A percentile compares a stretch with the other conserved stretches of the same genome.
Evolutionary conservation across 2,329 filamentous ascomycete species (phyloP).

Genomic region (Fusarium luffae): DNA sequence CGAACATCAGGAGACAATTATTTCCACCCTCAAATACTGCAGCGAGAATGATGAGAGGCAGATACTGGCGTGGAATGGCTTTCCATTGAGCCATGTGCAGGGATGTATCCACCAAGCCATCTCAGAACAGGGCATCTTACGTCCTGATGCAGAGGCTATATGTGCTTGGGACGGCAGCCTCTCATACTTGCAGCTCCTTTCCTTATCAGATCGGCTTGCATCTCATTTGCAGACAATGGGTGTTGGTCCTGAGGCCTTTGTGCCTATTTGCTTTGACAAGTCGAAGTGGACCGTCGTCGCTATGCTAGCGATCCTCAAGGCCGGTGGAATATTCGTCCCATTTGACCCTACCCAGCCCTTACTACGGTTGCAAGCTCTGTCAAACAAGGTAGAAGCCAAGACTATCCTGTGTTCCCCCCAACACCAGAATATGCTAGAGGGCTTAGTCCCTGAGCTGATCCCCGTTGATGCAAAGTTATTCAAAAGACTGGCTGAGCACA

Average conservation of each 20-base stretch:
- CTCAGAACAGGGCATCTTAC: conserved; percentile 49
- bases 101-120: conserved; percentile 58
- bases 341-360: conserved; percentile 40
- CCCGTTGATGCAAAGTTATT: conserved; percentile 33
- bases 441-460: conserved; percentile 29
- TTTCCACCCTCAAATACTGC: conserved; percentile 60
- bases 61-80: conserved; percentile 50
- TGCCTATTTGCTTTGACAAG: conserved; percentile 47
- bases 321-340: conserved; percentile 42
- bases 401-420: conserved; percentile 39
- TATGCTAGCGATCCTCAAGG: conserved; percentile 45
- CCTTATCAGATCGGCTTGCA: conserved; percentile 53
- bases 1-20: conserved; percentile 50
- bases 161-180: conserved; percentile 58
- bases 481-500: neutral
- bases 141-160: conserved; percentile 52
- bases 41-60: conserved; percentile 63
- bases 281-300: conserved; percentile 46
- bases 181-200: conserved; percentile 55
- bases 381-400: conserved; percentile 30
- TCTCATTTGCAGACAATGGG: conserved; percentile 16
- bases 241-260: conserved; percentile 45
- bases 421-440: conserved; percentile 25
- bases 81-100: conserved; percentile 41
- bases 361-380: conserved; percentile 21